These are phyloP conservation scores for Amniculicola lignicola DNA, from an alignment of 495 filamentous ascomycete species.

Conservation along the genomic window DNA sequence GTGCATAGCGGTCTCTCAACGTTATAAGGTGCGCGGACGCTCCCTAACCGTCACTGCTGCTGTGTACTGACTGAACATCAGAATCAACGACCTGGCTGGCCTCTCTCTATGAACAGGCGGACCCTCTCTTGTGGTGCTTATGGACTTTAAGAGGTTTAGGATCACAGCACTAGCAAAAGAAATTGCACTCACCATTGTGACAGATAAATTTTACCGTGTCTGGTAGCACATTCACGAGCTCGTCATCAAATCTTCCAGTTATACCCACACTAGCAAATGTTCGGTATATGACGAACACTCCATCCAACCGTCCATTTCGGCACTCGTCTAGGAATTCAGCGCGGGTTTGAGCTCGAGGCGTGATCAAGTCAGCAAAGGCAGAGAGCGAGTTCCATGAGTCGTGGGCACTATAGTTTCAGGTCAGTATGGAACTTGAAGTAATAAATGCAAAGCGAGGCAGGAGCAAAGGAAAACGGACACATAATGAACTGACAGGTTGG, in stretches of 20 bases:
- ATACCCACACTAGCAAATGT: slow-evolving; percentile 65
- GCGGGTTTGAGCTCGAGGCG: slow-evolving; percentile 53
- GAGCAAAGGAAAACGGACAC: neutral
- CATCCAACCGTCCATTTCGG: slow-evolving; percentile 63
- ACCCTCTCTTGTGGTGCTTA: too few relatives aligned
- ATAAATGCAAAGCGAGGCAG: slow-evolving; percentile 7
- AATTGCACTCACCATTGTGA: slow-evolving; percentile 63
- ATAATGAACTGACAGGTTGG: neutral
- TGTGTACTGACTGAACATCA: too few relatives aligned
- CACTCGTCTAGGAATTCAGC: slow-evolving; percentile 72
- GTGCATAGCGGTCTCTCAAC: too few relatives aligned
- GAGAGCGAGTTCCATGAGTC: slow-evolving; percentile 51
- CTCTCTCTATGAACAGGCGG: too few relatives aligned
- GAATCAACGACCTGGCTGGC: too few relatives aligned
- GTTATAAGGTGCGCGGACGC: too few relatives aligned
- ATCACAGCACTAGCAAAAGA: too few relatives aligned
- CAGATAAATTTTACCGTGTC: slow-evolving; percentile 69
- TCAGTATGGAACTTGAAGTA: slow-evolving; percentile 2
- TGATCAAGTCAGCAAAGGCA: slow-evolving; percentile 51
- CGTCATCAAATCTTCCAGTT: slow-evolving; percentile 57
- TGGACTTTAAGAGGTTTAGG: too few relatives aligned
- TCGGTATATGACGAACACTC: slow-evolving; percentile 67
- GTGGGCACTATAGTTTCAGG: slow-evolving; percentile 43
- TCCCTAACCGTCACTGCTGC: too few relatives aligned
- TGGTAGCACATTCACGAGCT: slow-evolving; percentile 59